Conservation (phyloP, 2,329 filamentous ascomycete species). For the Albophoma yamanashiensis region DNA sequence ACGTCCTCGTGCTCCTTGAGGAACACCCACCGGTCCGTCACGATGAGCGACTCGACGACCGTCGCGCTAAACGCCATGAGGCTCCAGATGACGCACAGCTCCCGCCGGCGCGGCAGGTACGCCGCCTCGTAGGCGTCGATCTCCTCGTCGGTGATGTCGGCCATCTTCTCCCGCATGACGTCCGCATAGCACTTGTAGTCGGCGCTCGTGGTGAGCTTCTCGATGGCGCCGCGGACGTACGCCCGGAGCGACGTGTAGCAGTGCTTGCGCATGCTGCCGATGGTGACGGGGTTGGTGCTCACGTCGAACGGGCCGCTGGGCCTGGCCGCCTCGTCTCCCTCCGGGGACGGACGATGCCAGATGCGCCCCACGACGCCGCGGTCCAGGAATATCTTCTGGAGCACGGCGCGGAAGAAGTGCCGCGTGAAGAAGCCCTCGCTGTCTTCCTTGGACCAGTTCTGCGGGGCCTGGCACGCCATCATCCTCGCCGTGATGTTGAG, state of each 20-base stretch:
- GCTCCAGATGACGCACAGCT: constrained; percentile 82
- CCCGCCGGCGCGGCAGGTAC: constrained; percentile 60
- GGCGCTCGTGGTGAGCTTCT: constrained; percentile 54
- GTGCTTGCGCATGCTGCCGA: constrained; percentile 72
- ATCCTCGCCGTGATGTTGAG: constrained; percentile 94
- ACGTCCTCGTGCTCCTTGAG: constrained; percentile 64
- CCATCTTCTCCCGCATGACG: constrained; percentile 56
- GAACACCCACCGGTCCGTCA: constrained; percentile 82
- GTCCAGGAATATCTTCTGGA: constrained; percentile 90
- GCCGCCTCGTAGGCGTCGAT: constrained; percentile 57
- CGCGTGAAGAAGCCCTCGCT: constrained; percentile 83
- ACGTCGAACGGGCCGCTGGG: constrained; percentile 33
- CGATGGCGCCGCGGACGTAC: constrained; percentile 73
- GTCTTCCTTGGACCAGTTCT: constrained; percentile 78
- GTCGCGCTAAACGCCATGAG: constrained; percentile 93
- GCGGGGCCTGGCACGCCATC: constrained; percentile 94
- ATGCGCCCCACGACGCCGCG: constrained; percentile 60
- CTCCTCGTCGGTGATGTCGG: constrained; percentile 60
- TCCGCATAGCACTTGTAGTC: constrained; percentile 49
- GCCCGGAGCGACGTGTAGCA: constrained; percentile 65
- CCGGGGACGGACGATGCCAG: constrained; percentile 19
- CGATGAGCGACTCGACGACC: constrained; percentile 82
- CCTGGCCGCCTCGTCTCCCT: constrained; percentile 5
- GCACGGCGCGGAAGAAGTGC: constrained; percentile 82
- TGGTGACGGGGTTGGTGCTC: constrained; percentile 70